Evolutionary conservation across 169 alveolate species (phyloP), one percentile per base, ranked within the genome.

Genomic region (Amoebophrya sp.): DNA sequence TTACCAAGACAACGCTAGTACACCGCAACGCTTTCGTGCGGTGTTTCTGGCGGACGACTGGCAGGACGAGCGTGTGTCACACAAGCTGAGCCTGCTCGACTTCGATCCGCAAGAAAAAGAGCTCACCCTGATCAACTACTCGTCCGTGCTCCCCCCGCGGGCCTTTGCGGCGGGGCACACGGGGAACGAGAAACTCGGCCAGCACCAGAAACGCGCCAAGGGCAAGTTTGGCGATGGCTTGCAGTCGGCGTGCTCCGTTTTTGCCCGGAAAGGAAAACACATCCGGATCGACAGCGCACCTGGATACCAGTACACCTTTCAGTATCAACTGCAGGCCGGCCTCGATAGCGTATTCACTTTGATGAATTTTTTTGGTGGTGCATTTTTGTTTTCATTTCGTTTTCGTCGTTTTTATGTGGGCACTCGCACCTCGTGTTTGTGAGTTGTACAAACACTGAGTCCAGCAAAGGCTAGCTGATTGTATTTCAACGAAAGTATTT

Each of bases 101-200:
- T 66, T 66, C 35, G 35, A 66, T 25, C 83, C 83, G 35, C 32
- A 7, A 1, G 32, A 25, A 18, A 66, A 25, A 66, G 83, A 66
- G 35, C 32, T 66, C 32, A 66, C 12, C 32, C 35, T 66, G 83
- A 66, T 66, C 29, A 66, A 66, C 83, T 66, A 66, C 35, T 12
- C 35, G 35, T 25, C 83, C 10, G 83, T n/a, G 29, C 35, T 66
- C 32, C 83, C 83, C 83, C 83, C 83, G 35, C 29, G 83, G 35
- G 83, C 83, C 7, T 66, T 66, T 25, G 83, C 83, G 35, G 83
- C 83, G 29, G 83, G 83, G 83, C 83, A 66, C 35, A 66, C 83
- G 83, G 83, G 83, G 7, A 18, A 66, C 29, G 83, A 66, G 18
- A 66, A 66, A n/a, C 83, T 66, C 7, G 83, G 83, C 83, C 32